phyloP scores from a whole-genome alignment of 2,329 filamentous ascomycete genomes.

The Fusarium circinatum region DNA sequence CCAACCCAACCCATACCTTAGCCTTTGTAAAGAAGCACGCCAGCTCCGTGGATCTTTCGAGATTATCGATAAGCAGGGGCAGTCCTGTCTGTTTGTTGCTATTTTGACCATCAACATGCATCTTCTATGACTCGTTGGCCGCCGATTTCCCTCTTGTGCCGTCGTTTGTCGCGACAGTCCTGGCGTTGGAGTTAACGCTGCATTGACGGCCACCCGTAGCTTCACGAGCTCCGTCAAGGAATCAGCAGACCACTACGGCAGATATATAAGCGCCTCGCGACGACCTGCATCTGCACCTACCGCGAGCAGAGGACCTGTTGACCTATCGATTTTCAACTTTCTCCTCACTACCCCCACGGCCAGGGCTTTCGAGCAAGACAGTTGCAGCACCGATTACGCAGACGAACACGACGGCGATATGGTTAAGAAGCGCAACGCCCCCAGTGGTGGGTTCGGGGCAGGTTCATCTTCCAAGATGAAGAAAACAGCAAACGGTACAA shows the following conservation, averaged over 20 bases:
- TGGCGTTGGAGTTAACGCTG: constrained; percentile 15
- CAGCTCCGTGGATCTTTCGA: constrained; percentile 15
- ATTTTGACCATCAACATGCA: constrained; percentile 39
- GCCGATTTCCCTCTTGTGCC: constrained; percentile 40
- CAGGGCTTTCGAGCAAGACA: constrained; percentile 5
- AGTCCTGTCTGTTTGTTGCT: constrained; percentile 6
- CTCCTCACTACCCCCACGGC: constrained; percentile 22
- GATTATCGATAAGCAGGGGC: constrained; percentile 12
- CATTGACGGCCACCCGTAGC: constrained; percentile 21
- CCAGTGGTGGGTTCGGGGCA: constrained; percentile 21
- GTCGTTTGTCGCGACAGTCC: constrained; percentile 12
- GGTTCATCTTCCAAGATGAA: constrained; percentile 55
- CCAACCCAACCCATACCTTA: neutral
- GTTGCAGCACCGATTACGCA: constrained; percentile 4
- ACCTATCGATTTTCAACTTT: constrained; percentile 42
- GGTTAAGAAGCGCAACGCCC: constrained; percentile 47
- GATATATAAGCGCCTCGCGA: constrained; percentile 17
- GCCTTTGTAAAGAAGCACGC: constrained; percentile 12
- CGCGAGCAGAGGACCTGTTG: constrained; percentile 15
- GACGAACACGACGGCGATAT: constrained; percentile 33
- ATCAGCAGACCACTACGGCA: neutral
- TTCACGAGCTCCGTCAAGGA: constrained; percentile 24
- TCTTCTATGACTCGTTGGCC: constrained; percentile 42
- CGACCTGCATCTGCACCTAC: constrained; percentile 30
- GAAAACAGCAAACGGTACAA: constrained; percentile 60